These are phyloP conservation scores for Mycena leptocephala DNA, from an alignment of 768 basidiomycete genomes.

Conservation along the genomic window DNA sequence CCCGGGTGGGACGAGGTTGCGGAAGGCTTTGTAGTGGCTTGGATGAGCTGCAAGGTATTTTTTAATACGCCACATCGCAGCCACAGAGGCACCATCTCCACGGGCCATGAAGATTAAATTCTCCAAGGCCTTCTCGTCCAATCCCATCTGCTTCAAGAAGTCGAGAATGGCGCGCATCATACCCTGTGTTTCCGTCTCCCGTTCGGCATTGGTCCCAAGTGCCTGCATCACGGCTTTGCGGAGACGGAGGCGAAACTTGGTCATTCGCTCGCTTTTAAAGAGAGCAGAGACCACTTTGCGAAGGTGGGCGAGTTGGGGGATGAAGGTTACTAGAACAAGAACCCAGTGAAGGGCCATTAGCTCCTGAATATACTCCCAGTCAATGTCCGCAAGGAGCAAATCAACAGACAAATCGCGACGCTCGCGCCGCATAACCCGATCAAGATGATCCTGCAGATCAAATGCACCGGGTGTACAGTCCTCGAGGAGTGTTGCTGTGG, in stretches of 20 bases:
- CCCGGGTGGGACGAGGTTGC: constrained; percentile 27
- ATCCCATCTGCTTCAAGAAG: too few species aligned
- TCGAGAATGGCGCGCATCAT: constrained; percentile 35
- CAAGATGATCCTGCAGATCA: too few species aligned
- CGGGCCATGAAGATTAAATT: constrained; percentile 30
- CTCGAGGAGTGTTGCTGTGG: constrained; percentile 22
- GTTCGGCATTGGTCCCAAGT: constrained; percentile 39
- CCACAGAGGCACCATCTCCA: constrained; percentile 39
- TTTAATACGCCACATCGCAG: constrained; percentile 34
- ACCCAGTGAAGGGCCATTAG: too few species aligned
- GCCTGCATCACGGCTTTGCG: constrained; percentile 39
- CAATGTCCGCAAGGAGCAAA: background rate
- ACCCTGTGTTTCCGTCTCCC: constrained; percentile 38
- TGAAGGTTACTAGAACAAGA: too few species aligned
- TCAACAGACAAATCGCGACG: constrained; percentile 16
- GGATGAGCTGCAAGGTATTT: constrained; percentile 34
- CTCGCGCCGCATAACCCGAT: constrained; percentile 24
- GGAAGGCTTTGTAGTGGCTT: constrained; percentile 34
- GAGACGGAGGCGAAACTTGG: constrained; percentile 35
- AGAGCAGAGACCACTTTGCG: background rate
- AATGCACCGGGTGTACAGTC: constrained; percentile 19
- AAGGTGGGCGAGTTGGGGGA: too few species aligned
- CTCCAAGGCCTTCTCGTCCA: constrained; percentile 31
- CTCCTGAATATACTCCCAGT: too few species aligned
- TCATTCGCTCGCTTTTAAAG: constrained; percentile 25